Base-by-base conservation (phyloP, 2,329 filamentous ascomycete species). In the Thielaviopsis euricoi region DNA sequence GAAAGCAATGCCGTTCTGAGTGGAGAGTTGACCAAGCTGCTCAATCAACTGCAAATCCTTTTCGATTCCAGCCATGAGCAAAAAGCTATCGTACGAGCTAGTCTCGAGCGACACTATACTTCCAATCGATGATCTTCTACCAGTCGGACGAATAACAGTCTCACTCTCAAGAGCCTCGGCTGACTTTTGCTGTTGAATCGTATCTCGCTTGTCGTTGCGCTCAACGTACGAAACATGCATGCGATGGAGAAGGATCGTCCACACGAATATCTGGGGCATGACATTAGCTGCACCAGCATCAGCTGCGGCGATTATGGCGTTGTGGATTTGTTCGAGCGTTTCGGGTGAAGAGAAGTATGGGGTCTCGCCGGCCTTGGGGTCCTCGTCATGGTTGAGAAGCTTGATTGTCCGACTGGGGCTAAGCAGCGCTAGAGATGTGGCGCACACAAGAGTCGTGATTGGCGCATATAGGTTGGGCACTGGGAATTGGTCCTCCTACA, bases 261-360 rank as follows among this genome's bases (percentile, higher is more conserved):
- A 97, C 2, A 86, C 81, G 63, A 94, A 86, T 21, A 88, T 78
- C 19, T 87, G 81, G 1, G 88, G 87, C 58, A 80, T 82, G 21
- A 86, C 86, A 40, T 80, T 80, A 43, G 75, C 73, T n/a, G 80
- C 74, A 17, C 77, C 77, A 21, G 71, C 66, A 26, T 75, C 75
- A 13, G 81, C 77, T 7, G 82, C 80, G 58, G 75, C 73, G 23
- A 84, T 70, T 37, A 95, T 75, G n/a, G 85, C 78, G 56, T 79
- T 78, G 63, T 91, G 88, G 15, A 95, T 78, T 57, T 83, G 78
- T 53, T 80, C 77, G n/a, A 95, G 74, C 21, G 86, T 80, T 6
- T 81, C 77, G 2, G 82, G 78, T 54, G 86, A 83, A 19, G 85
- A 75, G 52, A 94, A 73, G 66, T 89, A 95, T 21, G 59, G 60